phyloP scores from a whole-genome alignment of 129 eudicot species.

The Solidago caesia region DNA sequence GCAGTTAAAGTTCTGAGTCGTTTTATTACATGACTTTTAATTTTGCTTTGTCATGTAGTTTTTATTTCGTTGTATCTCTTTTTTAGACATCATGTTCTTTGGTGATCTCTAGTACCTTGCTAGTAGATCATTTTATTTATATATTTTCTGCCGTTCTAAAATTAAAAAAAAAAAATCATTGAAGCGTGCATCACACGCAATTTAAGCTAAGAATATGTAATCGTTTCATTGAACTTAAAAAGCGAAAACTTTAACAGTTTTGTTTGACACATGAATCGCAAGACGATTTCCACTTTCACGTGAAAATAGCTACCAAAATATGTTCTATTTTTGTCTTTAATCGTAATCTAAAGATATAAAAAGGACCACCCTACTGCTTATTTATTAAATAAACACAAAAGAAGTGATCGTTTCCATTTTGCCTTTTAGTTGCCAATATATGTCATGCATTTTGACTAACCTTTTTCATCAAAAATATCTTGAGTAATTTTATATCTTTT shows the following conservation, averaged over 20 bases:
- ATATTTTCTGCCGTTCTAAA: too few species aligned
- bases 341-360: not conserved
- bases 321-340: constrained; percentile 18
- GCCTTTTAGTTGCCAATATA: constrained; percentile 27
- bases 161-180: too few species aligned
- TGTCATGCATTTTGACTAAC: constrained; percentile 28
- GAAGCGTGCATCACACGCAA: too few species aligned
- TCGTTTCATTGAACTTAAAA: not conserved
- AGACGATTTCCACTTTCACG: constrained; percentile 34
- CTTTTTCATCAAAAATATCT: constrained; percentile 29
- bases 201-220: not conserved
- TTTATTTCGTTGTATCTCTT: too few species aligned
- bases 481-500: not conserved
- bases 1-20: too few species aligned
- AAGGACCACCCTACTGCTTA: constrained; percentile 29
- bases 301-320: constrained; percentile 25
- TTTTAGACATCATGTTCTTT: too few species aligned
- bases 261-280: constrained; percentile 33
- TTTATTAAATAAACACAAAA: constrained; percentile 22
- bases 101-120: too few species aligned
- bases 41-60: too few species aligned
- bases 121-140: too few species aligned
- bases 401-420: constrained; percentile 19
- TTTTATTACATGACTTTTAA: too few species aligned
- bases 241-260: constrained; percentile 8